Evolutionary conservation across 2,329 filamentous ascomycete species (phyloP).

Genomic region (Ophiostoma populinum): DNA sequence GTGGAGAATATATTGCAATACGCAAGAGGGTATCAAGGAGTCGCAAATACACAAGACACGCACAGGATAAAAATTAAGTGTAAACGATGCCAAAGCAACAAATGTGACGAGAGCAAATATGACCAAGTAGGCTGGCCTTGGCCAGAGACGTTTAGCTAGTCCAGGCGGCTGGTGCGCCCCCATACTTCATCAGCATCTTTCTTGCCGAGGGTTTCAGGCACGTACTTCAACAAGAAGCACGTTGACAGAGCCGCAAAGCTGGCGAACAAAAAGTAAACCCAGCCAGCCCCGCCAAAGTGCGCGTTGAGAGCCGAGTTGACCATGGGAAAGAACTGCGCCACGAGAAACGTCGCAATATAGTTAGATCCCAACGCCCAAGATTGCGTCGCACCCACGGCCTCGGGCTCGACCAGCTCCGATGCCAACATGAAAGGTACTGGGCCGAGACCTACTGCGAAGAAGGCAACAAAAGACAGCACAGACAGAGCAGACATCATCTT

Average conservation of each 20-base stretch:
- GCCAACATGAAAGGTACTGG: conserved; percentile 91
- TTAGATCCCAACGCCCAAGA: conserved; percentile 76
- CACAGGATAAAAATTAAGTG: neutral
- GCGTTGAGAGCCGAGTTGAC: conserved; percentile 57
- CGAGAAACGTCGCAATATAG: conserved; percentile 78
- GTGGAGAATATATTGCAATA: neutral
- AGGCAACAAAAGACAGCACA: conserved; percentile 71
- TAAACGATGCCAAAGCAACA: neutral
- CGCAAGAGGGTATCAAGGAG: neutral
- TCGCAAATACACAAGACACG: neutral
- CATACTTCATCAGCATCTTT: conserved; percentile 78
- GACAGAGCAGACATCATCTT: conserved; percentile 65
- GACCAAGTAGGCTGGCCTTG: too few species aligned
- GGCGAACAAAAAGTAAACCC: conserved; percentile 86
- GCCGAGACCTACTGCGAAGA: conserved; percentile 79
- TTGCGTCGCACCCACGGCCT: conserved; percentile 83
- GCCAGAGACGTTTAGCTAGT: too few species aligned
- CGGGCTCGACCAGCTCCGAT: conserved; percentile 74
- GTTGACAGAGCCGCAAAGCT: conserved; percentile 51
- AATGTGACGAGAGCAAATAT: neutral
- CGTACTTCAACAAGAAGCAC: conserved; percentile 51
- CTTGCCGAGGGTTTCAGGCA: conserved; percentile 83
- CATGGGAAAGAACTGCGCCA: conserved; percentile 89
- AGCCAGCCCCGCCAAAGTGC: conserved; percentile 49
- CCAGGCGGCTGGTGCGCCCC: conserved; percentile 44